Conservation (phyloP, 345 rosid genomes). For the Diplotaxis tenuifolia region DNA sequence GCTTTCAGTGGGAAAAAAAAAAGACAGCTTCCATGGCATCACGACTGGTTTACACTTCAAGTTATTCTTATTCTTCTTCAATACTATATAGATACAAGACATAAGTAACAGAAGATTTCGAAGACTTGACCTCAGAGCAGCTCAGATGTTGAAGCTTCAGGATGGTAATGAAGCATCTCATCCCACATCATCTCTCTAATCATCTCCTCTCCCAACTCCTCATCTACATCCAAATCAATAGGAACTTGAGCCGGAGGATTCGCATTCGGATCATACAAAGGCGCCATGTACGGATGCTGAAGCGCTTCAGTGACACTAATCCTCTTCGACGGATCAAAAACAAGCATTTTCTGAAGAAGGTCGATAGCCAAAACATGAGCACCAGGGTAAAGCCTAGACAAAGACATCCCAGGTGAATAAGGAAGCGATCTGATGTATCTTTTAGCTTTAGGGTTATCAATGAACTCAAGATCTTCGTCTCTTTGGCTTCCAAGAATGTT, state of each 20-base stretch:
- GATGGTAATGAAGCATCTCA: slow-evolving; percentile 1
- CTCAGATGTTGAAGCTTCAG: neutral
- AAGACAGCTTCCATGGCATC: slow-evolving; percentile 22
- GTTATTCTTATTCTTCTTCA: slow-evolving; percentile 6
- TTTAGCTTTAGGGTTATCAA: neutral
- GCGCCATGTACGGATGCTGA: neutral
- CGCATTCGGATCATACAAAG: neutral
- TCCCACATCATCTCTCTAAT: neutral
- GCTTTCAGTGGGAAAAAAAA: slow-evolving; percentile 11
- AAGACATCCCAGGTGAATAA: neutral
- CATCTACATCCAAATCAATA: neutral
- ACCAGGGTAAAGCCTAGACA: neutral
- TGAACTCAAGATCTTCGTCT: neutral
- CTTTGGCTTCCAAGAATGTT: neutral
- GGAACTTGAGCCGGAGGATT: neutral
- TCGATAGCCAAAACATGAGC: neutral
- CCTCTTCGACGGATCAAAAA: neutral
- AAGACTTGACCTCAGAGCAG: neutral
- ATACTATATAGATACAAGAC: neutral
- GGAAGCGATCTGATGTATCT: neutral
- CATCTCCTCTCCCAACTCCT: neutral
- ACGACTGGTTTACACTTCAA: slow-evolving; percentile 7
- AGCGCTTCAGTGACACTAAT: neutral
- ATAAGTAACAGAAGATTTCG: neutral
- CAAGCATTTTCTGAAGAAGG: neutral